Percentiles rank a stretch among this genome's conserved stretches.
Evolutionary conservation across 176 grass and related monocot genomes (phyloP).

Genomic region (Phragmites australis): DNA sequence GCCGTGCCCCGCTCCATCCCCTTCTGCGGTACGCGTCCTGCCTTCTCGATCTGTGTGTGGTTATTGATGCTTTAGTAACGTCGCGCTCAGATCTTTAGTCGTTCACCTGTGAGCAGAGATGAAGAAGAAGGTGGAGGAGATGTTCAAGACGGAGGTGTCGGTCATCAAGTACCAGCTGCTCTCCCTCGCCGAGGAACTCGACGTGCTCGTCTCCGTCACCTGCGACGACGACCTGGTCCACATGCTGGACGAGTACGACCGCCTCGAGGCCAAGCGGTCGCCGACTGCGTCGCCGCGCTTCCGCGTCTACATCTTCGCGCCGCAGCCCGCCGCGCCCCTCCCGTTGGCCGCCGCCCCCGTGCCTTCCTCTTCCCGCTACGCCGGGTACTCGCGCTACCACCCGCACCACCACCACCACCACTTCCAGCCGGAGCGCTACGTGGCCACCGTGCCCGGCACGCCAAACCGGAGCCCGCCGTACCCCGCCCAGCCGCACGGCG

Average conservation of each 20-base stretch:
- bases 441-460: slow-evolving; percentile 37
- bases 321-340: background rate
- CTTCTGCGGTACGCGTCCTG: slow-evolving; percentile 50
- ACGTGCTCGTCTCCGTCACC: slow-evolving; percentile 74
- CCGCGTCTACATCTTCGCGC: slow-evolving; percentile 58
- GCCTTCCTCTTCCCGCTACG: slow-evolving; percentile 28
- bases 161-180: slow-evolving; percentile 83
- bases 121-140: slow-evolving; percentile 75
- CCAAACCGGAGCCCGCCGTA: slow-evolving; percentile 41
- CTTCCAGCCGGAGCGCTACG: slow-evolving; percentile 39
- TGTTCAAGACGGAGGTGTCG: slow-evolving; percentile 63
- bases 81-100: background rate
- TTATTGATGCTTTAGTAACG: background rate
- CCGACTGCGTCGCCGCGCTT: slow-evolving; percentile 68
- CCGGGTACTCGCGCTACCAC: slow-evolving; percentile 11
- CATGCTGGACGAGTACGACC: slow-evolving; percentile 91
- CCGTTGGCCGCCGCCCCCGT: background rate
- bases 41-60: background rate
- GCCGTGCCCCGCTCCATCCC: slow-evolving; percentile 68
- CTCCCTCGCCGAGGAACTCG: slow-evolving; percentile 61
- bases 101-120: slow-evolving; percentile 48
- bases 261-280: slow-evolving; percentile 45
- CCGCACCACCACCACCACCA: background rate
- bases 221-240: slow-evolving; percentile 76
- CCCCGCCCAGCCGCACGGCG: background rate